These are phyloP conservation scores for Saitozyma sp. DNA, from an alignment of 768 basidiomycete species.

Conservation along the genomic window DNA sequence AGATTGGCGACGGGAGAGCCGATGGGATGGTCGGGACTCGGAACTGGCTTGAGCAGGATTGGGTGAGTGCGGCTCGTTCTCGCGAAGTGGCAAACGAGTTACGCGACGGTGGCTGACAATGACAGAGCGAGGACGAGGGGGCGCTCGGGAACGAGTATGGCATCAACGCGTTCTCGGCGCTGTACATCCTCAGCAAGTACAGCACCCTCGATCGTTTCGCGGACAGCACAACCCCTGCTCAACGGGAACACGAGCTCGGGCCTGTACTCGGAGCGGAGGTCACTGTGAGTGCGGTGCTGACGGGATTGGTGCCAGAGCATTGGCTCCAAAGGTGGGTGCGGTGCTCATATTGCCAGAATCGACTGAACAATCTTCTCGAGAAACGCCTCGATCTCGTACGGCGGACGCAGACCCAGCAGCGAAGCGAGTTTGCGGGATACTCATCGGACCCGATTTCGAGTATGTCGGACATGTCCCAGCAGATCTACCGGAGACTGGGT, in stretches of 20 bases:
- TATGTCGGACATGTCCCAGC: too few species aligned
- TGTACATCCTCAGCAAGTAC: slow-evolving; percentile 8
- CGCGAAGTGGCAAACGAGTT: not conserved
- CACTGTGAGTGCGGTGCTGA: slow-evolving; percentile 3
- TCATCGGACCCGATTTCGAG: too few species aligned
- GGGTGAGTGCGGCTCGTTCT: not conserved
- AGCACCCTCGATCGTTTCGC: slow-evolving; percentile 7
- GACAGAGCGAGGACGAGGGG: slow-evolving; percentile 1
- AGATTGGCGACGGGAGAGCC: not conserved
- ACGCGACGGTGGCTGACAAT: not conserved
- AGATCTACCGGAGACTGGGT: too few species aligned
- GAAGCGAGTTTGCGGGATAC: too few species aligned
- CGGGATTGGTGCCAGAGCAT: too few species aligned
- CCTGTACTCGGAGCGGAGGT: slow-evolving; percentile 10
- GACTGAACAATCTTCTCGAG: too few species aligned
- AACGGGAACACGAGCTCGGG: slow-evolving; percentile 11
- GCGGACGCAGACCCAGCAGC: too few species aligned
- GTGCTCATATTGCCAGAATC: too few species aligned
- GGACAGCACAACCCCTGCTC: not conserved
- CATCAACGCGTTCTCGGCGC: slow-evolving; percentile 18
- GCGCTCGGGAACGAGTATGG: slow-evolving; percentile 5
- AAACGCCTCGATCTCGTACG: too few species aligned
- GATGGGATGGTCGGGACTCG: slow-evolving; percentile 6
- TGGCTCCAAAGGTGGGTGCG: too few species aligned
- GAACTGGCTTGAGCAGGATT: not conserved